phyloP scores from a whole-genome alignment of 768 basidiomycete species.

The Nevesoporus exiguus region DNA sequence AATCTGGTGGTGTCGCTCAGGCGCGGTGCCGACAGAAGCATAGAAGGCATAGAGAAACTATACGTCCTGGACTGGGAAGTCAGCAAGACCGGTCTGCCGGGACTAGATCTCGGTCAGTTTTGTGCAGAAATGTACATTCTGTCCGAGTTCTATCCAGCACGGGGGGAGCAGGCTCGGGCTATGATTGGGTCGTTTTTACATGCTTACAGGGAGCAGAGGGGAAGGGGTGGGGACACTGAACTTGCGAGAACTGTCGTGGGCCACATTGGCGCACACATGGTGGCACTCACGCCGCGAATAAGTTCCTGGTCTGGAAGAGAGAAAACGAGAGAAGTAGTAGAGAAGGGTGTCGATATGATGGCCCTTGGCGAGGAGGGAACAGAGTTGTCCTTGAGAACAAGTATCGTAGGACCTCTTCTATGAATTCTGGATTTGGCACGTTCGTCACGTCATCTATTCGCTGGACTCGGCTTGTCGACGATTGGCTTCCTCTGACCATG shows the following conservation, averaged over 20 bases:
- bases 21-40: constrained; percentile 22
- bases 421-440: background rate
- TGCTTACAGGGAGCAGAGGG: constrained; percentile 37
- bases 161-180: constrained; percentile 33
- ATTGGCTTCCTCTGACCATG: constrained; percentile 9
- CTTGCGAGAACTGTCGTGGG: constrained; percentile 37
- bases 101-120: constrained; percentile 61
- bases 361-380: constrained; percentile 32
- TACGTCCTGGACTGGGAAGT: constrained; percentile 67
- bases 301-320: constrained; percentile 47
- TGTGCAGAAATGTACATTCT: constrained; percentile 56
- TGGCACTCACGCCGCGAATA: constrained; percentile 46
- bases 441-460: background rate
- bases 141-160: constrained; percentile 43
- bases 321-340: constrained; percentile 45
- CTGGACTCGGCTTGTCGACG: background rate
- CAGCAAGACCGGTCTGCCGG: constrained; percentile 52
- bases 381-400: constrained; percentile 24
- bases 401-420: constrained; percentile 29
- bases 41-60: constrained; percentile 36
- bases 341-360: constrained; percentile 47
- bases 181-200: constrained; percentile 44
- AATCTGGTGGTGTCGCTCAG: constrained; percentile 51
- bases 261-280: constrained; percentile 56
- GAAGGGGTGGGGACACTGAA: constrained; percentile 17